Evolutionary conservation across 179 eudicot genomes (phyloP).

Genomic region (Sideroxylon spinosum): DNA sequence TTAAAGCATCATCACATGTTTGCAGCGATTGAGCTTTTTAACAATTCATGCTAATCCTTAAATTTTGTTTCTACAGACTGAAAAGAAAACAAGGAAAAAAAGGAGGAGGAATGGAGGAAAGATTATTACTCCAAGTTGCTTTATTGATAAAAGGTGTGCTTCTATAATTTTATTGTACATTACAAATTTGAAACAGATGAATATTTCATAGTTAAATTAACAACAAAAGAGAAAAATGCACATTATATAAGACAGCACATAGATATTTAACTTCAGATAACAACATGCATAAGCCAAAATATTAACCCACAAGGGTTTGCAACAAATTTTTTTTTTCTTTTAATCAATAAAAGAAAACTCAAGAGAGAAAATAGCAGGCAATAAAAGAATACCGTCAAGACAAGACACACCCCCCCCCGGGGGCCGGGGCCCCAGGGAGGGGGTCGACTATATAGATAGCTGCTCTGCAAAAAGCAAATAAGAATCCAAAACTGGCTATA

Average conservation of each 20-base stretch:
- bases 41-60: conserved; percentile 1
- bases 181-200: background rate
- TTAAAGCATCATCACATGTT: conserved; percentile 8
- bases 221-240: background rate
- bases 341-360: too few relatives aligned
- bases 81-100: background rate
- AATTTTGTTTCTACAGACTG: background rate
- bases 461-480: too few relatives aligned
- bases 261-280: background rate
- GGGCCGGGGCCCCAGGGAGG: too few relatives aligned
- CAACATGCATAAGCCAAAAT: too few relatives aligned
- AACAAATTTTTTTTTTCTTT: background rate
- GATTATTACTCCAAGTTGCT: background rate
- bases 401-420: too few relatives aligned
- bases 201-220: background rate
- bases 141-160: background rate
- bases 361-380: too few relatives aligned
- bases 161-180: background rate
- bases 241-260: background rate
- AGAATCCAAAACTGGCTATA: too few relatives aligned
- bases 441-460: too few relatives aligned
- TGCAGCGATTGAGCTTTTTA: background rate
- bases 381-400: too few relatives aligned
- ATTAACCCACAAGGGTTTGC: background rate
- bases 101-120: background rate